Base-by-base conservation (phyloP, 2,329 filamentous ascomycete genomes). In the Colletotrichum ledebouriae region DNA sequence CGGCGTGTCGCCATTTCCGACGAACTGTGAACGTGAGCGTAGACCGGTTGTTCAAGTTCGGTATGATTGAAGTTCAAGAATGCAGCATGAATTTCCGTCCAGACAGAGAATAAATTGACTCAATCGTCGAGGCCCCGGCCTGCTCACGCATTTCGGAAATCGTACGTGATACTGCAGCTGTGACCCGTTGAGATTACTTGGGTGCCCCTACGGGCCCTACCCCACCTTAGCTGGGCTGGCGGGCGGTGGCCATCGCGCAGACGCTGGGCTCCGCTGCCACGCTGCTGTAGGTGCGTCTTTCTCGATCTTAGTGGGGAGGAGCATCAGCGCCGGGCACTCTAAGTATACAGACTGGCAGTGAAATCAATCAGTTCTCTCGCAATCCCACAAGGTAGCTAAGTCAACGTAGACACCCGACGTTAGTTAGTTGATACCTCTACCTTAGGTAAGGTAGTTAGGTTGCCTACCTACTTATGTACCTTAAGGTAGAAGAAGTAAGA, bases 211-310 rank as follows among this genome's bases (percentile, higher is more conserved):
- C 61, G 50, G 56, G 56, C 61, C 56, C 62, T 69, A 66, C 61
- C 66, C 66, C 66, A 69, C 62, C 66, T 65, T 52, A 17, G 17
- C n/a, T n/a, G n/a, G n/a, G n/a, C n/a, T n/a, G n/a, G n/a, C n/a
- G n/a, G n/a, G n/a, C n/a, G n/a, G n/a, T n/a, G n/a, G n/a, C n/a
- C n/a, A n/a, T n/a, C n/a, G n/a, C n/a, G n/a, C n/a, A n/a, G n/a
- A n/a, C n/a, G n/a, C n/a, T n/a, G n/a, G n/a, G n/a, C n/a, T n/a
- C n/a, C n/a, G 9, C 25, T 7, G 25, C 22, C 5, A 12, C 29
- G 33, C 2, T 10, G 20, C 11, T 11, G 12, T n/a, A 4, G n/a
- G 20, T 20, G 7, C 9, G 3, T 12, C 25, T 25, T 55, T 53
- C 42, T 53, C 20, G 56, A 65, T 59, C 44, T 41, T 15, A 20